Evolutionary conservation across 169 alveolate species (phyloP), one percentile per base, ranked within the genome.

Genomic region (Cryptosporidium parvum): DNA sequence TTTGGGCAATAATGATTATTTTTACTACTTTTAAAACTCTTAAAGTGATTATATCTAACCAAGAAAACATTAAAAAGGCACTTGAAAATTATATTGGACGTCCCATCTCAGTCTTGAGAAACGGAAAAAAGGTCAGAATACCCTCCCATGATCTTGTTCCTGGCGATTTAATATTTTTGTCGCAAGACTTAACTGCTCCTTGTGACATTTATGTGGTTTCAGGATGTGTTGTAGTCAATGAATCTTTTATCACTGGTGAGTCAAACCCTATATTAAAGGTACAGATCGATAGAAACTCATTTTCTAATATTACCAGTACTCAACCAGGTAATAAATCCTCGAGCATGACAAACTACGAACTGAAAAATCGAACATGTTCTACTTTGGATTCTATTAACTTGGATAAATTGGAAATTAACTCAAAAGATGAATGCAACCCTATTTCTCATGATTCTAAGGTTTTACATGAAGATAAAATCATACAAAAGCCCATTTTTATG

Each of bases 141-240:
- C 75, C 89, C 4, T 80, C 89, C 1, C 61, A 80, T 31, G 73
- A 61, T n/a, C 68, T 80, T 16, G 89, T 80, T 62, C 89, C 89
- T 12, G 89, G 89, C 0, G 89, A 80, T 51, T 10, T 80, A 9
- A 80, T 80, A 26, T 59, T 62, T 35, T 39, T 80, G 9, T 44
- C 75, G 3, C 45, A 80, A 26, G 89, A 67, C n/a, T 44, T 80
- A 12, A 65, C 68, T 14, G 89, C 80, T 39, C 89, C 89, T 29
- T 80, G 89, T 67, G 89, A 80, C 29, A 62, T 80, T 12, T 65
- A 62, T 45, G 69, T 80, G 7, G 51, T 45, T n/a, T 80, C 89
- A 3, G 89, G 89, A 16, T 65, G 75, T 45, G 89, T 48, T 16
- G 14, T 62, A 10, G 89, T 80, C 18, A 80, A 80, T 42, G 89